Evolutionary conservation across 352 stramenopile genomes (phyloP), one percentile per base, ranked within the genome.

Genomic region (Phytophthora niederhauseri): DNA sequence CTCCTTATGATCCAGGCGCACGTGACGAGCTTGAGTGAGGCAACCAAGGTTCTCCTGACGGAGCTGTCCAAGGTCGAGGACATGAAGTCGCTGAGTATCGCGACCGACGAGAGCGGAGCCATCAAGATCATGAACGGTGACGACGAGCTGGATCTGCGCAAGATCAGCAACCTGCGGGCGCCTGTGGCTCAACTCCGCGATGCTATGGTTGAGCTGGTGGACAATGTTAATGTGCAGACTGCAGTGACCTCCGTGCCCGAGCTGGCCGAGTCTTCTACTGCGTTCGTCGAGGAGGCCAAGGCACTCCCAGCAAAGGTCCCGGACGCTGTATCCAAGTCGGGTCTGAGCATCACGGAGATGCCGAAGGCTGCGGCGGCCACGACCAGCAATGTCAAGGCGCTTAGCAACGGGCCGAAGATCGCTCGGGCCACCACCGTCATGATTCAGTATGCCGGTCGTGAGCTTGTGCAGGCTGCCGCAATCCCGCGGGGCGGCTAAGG

Each of bases 211-310:
- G 80, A 85, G 15, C 57, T 88, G 15, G 46, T 88, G n/a, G 78
- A 88, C 5, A 88, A 88, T 58, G 66, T 86, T 7, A 88, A 88
- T 58, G 66, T 86, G 1, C 26, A 85, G 61, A 84, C 76, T 0
- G 80, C 80, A 0, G 80, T 67, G 24, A 79, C 61, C 7, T 85
- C 78, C 3, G 71, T 88, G 28, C 80, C 80, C 1, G 80, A 84
- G 48, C 71, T 88, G 17, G 68, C 61, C 9, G 73, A 83, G 30
- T 70, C 82, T 67, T 78, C 70, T 6, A 66, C 69, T 6, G 54
- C 73, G 2, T 83, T 86, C 34, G 31, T 65, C 1, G 64, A 78
- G 9, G 80, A 88, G 51, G 77, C 77, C 17, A 77, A 86, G 58
- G 64, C 73, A 11, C 76, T 88, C 43, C 73, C 80, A 4, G 68